A percentile compares a stretch with the other conserved stretches of the same genome.
phyloP scores from a whole-genome alignment of 805 yeast genomes.

The Starmerella floricola region DNA sequence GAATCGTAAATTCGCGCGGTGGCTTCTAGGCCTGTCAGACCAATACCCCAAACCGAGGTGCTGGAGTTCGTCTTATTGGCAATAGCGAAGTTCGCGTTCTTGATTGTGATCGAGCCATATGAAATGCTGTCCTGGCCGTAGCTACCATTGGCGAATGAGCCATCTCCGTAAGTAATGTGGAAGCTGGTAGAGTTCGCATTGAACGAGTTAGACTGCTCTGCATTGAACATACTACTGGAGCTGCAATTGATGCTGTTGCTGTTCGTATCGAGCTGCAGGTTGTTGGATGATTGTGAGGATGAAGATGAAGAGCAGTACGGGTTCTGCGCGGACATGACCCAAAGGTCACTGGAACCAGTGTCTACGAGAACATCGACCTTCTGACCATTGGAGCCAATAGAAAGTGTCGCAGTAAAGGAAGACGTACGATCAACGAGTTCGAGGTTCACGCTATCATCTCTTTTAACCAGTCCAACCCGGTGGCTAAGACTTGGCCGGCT shows the following conservation, averaged over 20 bases:
- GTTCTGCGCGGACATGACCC: slow-evolving; percentile 44
- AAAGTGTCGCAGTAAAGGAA: slow-evolving; percentile 26
- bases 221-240: slow-evolving; percentile 21
- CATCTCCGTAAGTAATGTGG: slow-evolving; percentile 32
- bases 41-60: slow-evolving; percentile 39
- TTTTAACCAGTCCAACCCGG: slow-evolving; percentile 1
- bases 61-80: slow-evolving; percentile 55
- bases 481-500: slow-evolving; percentile 2
- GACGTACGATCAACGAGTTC: slow-evolving; percentile 21
- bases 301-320: slow-evolving; percentile 30
- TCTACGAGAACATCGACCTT: slow-evolving; percentile 46
- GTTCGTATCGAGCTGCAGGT: slow-evolving; percentile 1
- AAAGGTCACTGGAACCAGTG: slow-evolving; percentile 67
- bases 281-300: no score
- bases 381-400: slow-evolving; percentile 48
- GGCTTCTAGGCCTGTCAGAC: slow-evolving; percentile 28
- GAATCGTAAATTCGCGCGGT: slow-evolving; percentile 23
- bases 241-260: slow-evolving; percentile 20
- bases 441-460: slow-evolving; percentile 19
- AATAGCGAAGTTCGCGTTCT: slow-evolving; percentile 57
- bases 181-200: slow-evolving; percentile 17
- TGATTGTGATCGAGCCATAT: slow-evolving; percentile 40
- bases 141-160: slow-evolving; percentile 40
- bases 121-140: slow-evolving; percentile 52
- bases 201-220: slow-evolving; percentile 21